Percentiles rank a stretch among this genome's conserved stretches.
These are phyloP conservation scores for Phialophora verrucosa DNA, from an alignment of 2,329 filamentous ascomycete genomes.

Conservation along the genomic window DNA sequence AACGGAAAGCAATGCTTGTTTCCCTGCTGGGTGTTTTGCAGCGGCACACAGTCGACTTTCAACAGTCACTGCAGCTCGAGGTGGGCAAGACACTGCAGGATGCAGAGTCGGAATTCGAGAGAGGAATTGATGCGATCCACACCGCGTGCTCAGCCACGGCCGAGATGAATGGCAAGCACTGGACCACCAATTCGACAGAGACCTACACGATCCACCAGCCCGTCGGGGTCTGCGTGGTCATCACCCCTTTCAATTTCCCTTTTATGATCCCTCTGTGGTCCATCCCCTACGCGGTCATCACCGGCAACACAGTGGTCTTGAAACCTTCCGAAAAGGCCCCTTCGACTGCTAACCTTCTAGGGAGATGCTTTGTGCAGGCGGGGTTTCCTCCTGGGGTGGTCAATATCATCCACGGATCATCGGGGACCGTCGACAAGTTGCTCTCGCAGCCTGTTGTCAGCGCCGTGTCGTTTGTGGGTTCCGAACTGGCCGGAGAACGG, in stretches of 20 bases:
- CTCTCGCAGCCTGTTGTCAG: constrained; percentile 62
- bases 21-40: constrained; percentile 14
- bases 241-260: constrained; percentile 76
- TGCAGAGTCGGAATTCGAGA: constrained; percentile 40
- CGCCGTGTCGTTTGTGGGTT: constrained; percentile 63
- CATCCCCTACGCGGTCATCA: constrained; percentile 68
- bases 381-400: constrained; percentile 65
- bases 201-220: constrained; percentile 75
- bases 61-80: constrained; percentile 25
- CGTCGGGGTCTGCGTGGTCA: constrained; percentile 68
- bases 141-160: constrained; percentile 40
- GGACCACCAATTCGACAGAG: constrained; percentile 20
- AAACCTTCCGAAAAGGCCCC: constrained; percentile 73
- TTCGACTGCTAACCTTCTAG: constrained; percentile 60
- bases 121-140: constrained; percentile 41
- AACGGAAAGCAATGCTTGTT: constrained; percentile 34
- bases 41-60: constrained; percentile 4
- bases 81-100: constrained; percentile 41
- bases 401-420: constrained; percentile 57
- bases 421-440: constrained; percentile 53
- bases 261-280: constrained; percentile 71
- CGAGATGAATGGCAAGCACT: constrained; percentile 39
- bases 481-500: constrained; percentile 64
- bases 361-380: constrained; percentile 55
- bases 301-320: constrained; percentile 73